Conservation (phyloP, 2,329 filamentous ascomycete genomes). For the Aspergillus brasiliensis region DNA sequence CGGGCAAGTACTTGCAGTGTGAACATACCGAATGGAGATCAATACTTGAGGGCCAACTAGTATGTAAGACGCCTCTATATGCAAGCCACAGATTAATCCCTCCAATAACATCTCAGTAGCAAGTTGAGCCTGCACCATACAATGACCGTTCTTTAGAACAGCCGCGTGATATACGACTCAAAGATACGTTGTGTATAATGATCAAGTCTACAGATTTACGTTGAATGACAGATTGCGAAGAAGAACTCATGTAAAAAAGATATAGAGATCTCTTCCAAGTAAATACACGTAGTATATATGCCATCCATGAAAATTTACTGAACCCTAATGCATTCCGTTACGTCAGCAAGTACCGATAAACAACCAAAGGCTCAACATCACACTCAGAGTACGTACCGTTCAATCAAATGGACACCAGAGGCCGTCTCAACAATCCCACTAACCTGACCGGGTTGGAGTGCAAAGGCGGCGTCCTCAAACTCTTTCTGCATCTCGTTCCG, state of each 20-base stretch:
- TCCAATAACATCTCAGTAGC: no score
- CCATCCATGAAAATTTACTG: slow-evolving; percentile 19
- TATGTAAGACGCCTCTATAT: no score
- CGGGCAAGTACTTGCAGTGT: no score
- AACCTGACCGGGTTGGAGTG: slow-evolving; percentile 81
- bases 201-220: not conserved
- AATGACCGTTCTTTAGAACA: no score
- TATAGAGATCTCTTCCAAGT: not conserved
- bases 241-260: slow-evolving; percentile 8
- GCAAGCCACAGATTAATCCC: no score
- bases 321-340: slow-evolving; percentile 18
- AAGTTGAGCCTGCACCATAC: no score
- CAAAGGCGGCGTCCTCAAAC: slow-evolving; percentile 95
- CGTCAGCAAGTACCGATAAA: slow-evolving; percentile 2
- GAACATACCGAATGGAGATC: no score
- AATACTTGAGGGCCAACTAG: no score
- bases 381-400: slow-evolving; percentile 64
- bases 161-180: no score
- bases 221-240: not conserved
- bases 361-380: not conserved
- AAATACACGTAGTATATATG: not conserved
- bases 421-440: slow-evolving; percentile 88
- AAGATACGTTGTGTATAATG: no score
- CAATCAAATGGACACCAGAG: slow-evolving; percentile 92
- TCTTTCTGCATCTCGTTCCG: slow-evolving; percentile 97